Evolutionary conservation across 345 rosid species (phyloP).

Genomic region (Salix viminalis): DNA sequence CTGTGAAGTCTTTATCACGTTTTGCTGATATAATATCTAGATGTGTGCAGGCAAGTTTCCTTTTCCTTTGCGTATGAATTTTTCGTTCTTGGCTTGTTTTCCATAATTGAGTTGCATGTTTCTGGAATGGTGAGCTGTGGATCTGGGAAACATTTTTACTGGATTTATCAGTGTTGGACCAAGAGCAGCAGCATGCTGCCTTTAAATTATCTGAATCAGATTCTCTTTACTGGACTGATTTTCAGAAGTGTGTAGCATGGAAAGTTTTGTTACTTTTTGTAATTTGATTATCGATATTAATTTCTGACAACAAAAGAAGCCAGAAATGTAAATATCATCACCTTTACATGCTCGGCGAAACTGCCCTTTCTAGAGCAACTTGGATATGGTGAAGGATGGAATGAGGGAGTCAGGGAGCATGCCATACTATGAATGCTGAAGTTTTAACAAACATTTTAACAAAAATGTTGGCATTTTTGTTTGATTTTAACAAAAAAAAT

Average conservation of each 20-base stretch:
- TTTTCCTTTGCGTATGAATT: background rate
- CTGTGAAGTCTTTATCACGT: constrained; percentile 81
- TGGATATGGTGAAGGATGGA: background rate
- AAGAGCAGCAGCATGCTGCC: background rate
- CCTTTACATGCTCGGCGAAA: background rate
- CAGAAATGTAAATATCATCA: too few relatives aligned
- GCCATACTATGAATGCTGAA: background rate
- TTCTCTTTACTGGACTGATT: too few relatives aligned
- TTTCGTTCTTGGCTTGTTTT: background rate
- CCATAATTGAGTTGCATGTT: background rate
- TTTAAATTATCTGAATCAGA: background rate
- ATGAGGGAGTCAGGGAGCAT: background rate
- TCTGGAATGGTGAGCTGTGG: background rate
- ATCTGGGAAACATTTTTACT: background rate
- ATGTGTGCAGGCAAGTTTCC: constrained; percentile 63
- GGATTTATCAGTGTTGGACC: background rate
- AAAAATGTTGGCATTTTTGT: background rate
- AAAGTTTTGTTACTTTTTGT: background rate
- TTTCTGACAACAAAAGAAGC: background rate
- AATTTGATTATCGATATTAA: background rate
- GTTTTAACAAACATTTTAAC: background rate
- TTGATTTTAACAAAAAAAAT: background rate
- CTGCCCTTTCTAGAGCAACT: background rate
- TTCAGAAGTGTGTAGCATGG: background rate
- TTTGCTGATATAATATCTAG: constrained; percentile 87